These are phyloP conservation scores for Apophysomyces trapeziformis DNA, from an alignment of 371 early-diverging fungal species.

Conservation along the genomic window DNA sequence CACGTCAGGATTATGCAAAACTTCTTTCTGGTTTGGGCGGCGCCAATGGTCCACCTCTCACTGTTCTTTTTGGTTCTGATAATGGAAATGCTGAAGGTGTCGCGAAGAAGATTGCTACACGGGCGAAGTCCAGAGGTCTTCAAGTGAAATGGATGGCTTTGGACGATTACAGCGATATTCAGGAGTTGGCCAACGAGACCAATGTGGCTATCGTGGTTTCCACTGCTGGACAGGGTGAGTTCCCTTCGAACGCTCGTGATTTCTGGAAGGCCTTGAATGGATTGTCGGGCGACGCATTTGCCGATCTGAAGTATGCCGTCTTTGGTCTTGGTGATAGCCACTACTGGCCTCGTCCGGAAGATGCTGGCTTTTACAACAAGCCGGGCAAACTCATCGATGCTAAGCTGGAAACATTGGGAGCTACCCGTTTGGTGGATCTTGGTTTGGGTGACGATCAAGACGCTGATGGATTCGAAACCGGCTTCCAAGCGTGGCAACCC, in stretches of 20 bases:
- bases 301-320: slow-evolving; percentile 74
- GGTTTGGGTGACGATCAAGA: slow-evolving; percentile 94
- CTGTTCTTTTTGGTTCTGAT: slow-evolving; percentile 91
- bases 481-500: slow-evolving; percentile 77
- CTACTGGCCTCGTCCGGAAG: slow-evolving; percentile 94
- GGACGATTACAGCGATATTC: slow-evolving; percentile 78
- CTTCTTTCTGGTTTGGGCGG: slow-evolving; percentile 66
- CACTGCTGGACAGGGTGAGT: slow-evolving; percentile 96
- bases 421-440: slow-evolving; percentile 59
- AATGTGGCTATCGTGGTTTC: slow-evolving; percentile 78
- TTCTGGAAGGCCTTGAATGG: slow-evolving; percentile 79
- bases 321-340: slow-evolving; percentile 93
- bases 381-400: slow-evolving; percentile 85
- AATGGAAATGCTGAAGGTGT: slow-evolving; percentile 86
- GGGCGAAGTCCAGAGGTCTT: slow-evolving; percentile 81
- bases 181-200: slow-evolving; percentile 77
- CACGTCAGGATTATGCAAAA: slow-evolving; percentile 71
- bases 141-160: slow-evolving; percentile 74
- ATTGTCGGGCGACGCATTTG: slow-evolving; percentile 64
- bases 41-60: slow-evolving; percentile 78
- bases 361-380: slow-evolving; percentile 89
- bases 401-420: slow-evolving; percentile 78
- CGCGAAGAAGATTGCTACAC: slow-evolving; percentile 81
- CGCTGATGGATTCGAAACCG: slow-evolving; percentile 88
- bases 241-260: slow-evolving; percentile 88